Percentiles rank a stretch among this genome's conserved stretches.
These are phyloP conservation scores for Neurospora sp. DNA, from an alignment of 495 filamentous ascomycete genomes.

Conservation along the genomic window DNA sequence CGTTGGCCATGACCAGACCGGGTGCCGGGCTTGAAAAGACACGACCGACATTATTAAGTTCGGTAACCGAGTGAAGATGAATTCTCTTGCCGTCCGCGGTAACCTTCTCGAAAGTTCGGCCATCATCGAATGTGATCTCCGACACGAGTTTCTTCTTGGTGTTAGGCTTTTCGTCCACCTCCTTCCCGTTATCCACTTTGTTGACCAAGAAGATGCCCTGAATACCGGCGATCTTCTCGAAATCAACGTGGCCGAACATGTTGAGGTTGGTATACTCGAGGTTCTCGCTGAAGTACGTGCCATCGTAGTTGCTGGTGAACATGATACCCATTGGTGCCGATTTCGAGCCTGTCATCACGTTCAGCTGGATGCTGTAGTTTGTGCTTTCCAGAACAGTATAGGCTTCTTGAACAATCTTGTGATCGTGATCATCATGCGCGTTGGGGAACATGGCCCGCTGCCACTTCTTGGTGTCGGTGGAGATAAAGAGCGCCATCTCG, in stretches of 20 bases:
- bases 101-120: constrained; percentile 55
- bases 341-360: constrained; percentile 62
- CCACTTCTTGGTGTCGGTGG: constrained; percentile 73
- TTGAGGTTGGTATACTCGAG: constrained; percentile 85
- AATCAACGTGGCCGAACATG: constrained; percentile 63
- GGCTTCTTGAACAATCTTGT: constrained; percentile 70
- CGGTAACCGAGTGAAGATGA: constrained; percentile 85
- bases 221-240: constrained; percentile 80
- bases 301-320: constrained; percentile 91
- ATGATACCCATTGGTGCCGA: constrained; percentile 68
- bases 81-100: constrained; percentile 50
- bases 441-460: constrained; percentile 77
- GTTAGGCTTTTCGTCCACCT: constrained; percentile 45
- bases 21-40: constrained; percentile 91
- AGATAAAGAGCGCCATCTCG: constrained; percentile 78
- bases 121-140: constrained; percentile 89
- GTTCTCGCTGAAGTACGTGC: constrained; percentile 87
- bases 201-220: constrained; percentile 90
- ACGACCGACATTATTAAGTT: constrained; percentile 65
- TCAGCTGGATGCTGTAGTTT: constrained; percentile 92
- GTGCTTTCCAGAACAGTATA: constrained; percentile 94
- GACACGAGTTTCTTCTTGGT: constrained; percentile 57
- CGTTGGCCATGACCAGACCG: constrained; percentile 83
- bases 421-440: constrained; percentile 35
- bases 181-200: constrained; percentile 73